A percentile compares a stretch with the other conserved stretches of the same genome.
Evolutionary conservation across 2,329 filamentous ascomycete genomes (phyloP).

Genomic region (Daldinia sp.): DNA sequence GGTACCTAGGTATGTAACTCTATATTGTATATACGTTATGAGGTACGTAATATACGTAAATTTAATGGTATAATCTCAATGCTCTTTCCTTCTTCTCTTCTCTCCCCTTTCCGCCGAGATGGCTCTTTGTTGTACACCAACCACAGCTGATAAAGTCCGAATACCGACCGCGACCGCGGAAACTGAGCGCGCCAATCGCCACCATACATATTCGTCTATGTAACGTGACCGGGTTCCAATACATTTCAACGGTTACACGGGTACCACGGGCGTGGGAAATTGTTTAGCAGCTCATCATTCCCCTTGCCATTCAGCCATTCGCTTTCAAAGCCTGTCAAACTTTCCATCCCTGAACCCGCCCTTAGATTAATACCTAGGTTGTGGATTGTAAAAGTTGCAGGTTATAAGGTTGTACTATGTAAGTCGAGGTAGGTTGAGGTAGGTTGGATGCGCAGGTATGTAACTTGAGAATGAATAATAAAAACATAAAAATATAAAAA

Average conservation of each 20-base stretch:
- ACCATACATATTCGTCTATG: conserved; percentile 15
- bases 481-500: too few relatives aligned
- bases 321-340: background rate
- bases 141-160: conserved; percentile 32
- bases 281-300: conserved; percentile 5
- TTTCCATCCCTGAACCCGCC: background rate
- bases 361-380: too few relatives aligned
- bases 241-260: conserved; percentile 17
- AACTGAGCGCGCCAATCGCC: conserved; percentile 16
- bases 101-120: conserved; percentile 15
- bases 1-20: background rate
- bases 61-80: too few relatives aligned
- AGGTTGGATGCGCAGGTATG: background rate
- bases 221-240: conserved; percentile 26
- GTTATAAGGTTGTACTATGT: too few relatives aligned
- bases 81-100: background rate
- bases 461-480: conserved; percentile 9
- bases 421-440: too few relatives aligned
- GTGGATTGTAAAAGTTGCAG: too few relatives aligned
- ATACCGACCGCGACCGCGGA: conserved; percentile 35
- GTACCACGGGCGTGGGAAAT: conserved; percentile 29
- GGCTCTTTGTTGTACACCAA: conserved; percentile 6
- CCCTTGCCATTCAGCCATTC: background rate
- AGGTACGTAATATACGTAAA: background rate
- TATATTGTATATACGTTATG: too few relatives aligned